Evolutionary conservation across 1,284 basidiomycete species (phyloP), one percentile per base, ranked within the genome.

Genomic region (Leccinum subrobustum): DNA sequence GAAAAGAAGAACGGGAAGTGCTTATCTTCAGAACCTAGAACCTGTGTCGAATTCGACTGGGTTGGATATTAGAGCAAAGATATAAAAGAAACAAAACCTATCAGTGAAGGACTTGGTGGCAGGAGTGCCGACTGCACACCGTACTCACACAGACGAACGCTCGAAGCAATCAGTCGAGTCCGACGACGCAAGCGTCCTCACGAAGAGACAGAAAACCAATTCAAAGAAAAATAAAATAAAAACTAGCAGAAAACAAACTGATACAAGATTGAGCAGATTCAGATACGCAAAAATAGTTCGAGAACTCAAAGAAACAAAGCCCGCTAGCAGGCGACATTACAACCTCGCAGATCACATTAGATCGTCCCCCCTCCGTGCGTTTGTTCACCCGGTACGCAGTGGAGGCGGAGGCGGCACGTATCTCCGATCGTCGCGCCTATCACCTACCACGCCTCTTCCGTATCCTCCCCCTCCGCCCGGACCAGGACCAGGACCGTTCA

Each of bases 401-500:
- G 58, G 64, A 0, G 65, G 66, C 1, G 65, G 68, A 0, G 65
- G 64, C 4, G 68, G 66, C 11, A 60, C 42, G 25, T 68, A 71
- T 58, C 69, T 58, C 58, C 65, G 63, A 42, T 68, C 65, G 11
- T 68, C 69, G 37, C 68, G 55, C 27, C 66, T n/a, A n/a, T 69
- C 68, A 4, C 61, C 62, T 1, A 59, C 11, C 12, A 57, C 35
- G n/a, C 65, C 52, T 18, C 64, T 42, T 23, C 53, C 60, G 37
- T 71, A 70, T 3, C 33, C 33, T 35, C 33, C 33, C 9, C 60
- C 60, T 16, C 42, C 18, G 8, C 48, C 16, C 23, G 14, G 14
- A 27, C 42, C 35, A 0, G 60, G 23, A 14, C 61, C 56, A 1
- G 60, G 37, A 6, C 67, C 48, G 48, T 50, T 50, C 12, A 50